Evolutionary conservation across 2,329 filamentous ascomycete genomes (phyloP).

Genomic region (Didymella keratinophila): DNA sequence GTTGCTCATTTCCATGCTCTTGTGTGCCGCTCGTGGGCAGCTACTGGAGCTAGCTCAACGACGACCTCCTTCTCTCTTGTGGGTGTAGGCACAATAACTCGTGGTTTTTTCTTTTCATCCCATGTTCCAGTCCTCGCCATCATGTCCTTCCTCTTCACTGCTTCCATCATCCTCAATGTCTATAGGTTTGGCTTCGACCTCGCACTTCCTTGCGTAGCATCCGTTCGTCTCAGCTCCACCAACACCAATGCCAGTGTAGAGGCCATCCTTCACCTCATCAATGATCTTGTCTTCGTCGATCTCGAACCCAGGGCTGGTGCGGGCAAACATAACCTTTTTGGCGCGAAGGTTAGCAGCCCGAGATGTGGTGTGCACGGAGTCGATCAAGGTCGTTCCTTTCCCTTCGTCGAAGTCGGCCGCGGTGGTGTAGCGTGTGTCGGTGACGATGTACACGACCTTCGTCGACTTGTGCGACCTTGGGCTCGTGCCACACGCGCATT

Average conservation of each 20-base stretch:
- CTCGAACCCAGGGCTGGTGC: slow-evolving; percentile 18
- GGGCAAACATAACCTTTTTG: slow-evolving; percentile 35
- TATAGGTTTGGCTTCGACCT: slow-evolving; percentile 34
- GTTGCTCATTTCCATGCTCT: neutral
- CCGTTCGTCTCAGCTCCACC: slow-evolving; percentile 24
- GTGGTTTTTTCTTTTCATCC: neutral
- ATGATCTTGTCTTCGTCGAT: slow-evolving; percentile 37
- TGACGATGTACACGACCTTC: slow-evolving; percentile 32
- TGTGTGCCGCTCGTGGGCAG: neutral
- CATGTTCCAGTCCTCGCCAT: slow-evolving; percentile 20
- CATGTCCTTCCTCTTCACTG: slow-evolving; percentile 24
- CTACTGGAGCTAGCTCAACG: neutral
- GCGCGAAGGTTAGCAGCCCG: slow-evolving; percentile 31
- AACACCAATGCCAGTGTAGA: slow-evolving; percentile 35
- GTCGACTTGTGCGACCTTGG: slow-evolving; percentile 7
- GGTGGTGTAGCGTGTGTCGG: slow-evolving; percentile 32
- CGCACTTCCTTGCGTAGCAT: slow-evolving; percentile 36
- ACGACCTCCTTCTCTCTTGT: neutral
- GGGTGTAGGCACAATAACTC: neutral
- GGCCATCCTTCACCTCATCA: slow-evolving; percentile 30
- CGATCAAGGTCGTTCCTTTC: slow-evolving; percentile 29
- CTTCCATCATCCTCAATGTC: slow-evolving; percentile 36
- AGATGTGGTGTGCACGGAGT: slow-evolving; percentile 32
- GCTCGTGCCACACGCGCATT: slow-evolving; percentile 1
- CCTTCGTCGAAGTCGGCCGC: slow-evolving; percentile 26